Percentiles rank a stretch among this genome's conserved stretches.
Evolutionary conservation across 306 rosid genomes (phyloP).

Genomic region (Prunus fruticosa): DNA sequence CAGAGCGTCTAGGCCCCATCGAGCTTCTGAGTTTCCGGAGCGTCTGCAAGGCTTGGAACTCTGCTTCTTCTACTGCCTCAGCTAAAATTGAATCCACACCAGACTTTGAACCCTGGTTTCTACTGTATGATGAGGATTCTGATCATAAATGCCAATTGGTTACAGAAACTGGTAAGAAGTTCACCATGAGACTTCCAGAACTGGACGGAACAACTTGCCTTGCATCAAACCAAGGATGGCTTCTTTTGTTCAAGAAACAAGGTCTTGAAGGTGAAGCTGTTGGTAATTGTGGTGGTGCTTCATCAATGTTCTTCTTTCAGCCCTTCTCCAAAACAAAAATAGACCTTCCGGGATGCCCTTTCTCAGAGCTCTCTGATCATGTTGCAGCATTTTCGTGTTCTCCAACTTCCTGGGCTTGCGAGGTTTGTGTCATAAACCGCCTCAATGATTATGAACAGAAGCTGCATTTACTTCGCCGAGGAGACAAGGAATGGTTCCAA

Average conservation of each 20-base stretch:
- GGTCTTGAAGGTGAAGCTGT: no score
- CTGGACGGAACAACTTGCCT: constrained; percentile 32
- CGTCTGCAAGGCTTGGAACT: constrained; percentile 35
- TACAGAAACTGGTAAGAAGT: neutral
- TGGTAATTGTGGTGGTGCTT: neutral
- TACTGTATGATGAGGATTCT: neutral
- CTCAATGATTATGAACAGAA: neutral
- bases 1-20: neutral
- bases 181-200: constrained; percentile 10
- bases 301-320: constrained; percentile 30
- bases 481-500: constrained; percentile 4
- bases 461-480: neutral
- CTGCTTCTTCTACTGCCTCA: constrained; percentile 9
- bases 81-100: neutral
- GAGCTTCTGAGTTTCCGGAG: constrained; percentile 26
- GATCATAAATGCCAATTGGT: neutral
- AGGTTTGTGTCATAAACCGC: constrained; percentile 5
- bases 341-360: constrained; percentile 28
- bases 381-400: constrained; percentile 29
- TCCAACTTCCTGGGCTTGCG: constrained; percentile 25
- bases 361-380: neutral
- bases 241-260: constrained; percentile 17
- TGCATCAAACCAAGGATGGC: constrained; percentile 38
- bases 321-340: constrained; percentile 32
- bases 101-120: constrained; percentile 19